Evolutionary conservation across 139 green algal genomes (phyloP).

Genomic region (Tetratostichococcus sp.): DNA sequence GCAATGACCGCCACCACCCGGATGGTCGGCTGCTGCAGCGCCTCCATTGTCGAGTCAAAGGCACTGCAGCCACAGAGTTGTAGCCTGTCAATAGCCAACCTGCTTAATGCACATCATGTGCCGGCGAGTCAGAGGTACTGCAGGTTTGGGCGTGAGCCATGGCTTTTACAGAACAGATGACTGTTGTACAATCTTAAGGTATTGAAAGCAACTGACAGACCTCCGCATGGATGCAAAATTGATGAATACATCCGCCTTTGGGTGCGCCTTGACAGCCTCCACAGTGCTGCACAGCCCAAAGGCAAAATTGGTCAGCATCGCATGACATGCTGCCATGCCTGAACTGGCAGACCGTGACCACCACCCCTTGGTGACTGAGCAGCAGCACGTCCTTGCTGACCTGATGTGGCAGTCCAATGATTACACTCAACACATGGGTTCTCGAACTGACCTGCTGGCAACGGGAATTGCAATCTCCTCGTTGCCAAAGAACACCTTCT

Average conservation of each 20-base stretch:
- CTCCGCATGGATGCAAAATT: constrained; percentile 92
- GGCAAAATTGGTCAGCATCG: not conserved
- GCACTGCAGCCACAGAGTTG: constrained; percentile 44
- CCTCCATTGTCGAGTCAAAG: constrained; percentile 83
- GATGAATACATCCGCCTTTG: constrained; percentile 88
- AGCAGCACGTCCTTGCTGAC: too few species aligned
- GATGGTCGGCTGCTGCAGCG: constrained; percentile 80
- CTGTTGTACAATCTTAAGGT: too few species aligned
- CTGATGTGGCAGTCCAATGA: too few species aligned
- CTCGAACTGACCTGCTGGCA: constrained; percentile 48
- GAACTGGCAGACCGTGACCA: too few species aligned
- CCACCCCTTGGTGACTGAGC: too few species aligned
- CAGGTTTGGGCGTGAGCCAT: too few species aligned
- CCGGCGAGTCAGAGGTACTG: too few species aligned
- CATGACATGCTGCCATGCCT: too few species aligned
- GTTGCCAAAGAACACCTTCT: constrained; percentile 91
- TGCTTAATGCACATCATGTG: too few species aligned
- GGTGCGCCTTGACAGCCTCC: constrained; percentile 66
- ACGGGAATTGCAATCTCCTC: constrained; percentile 85
- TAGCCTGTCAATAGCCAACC: not conserved
- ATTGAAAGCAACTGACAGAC: too few species aligned
- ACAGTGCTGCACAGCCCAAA: constrained; percentile 27
- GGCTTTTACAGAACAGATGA: too few species aligned
- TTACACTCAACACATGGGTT: too few species aligned
- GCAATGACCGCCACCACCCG: constrained; percentile 87